A percentile compares a stretch with the other conserved stretches of the same genome.
Conservation (phyloP, 2,329 filamentous ascomycete genomes). For the Lasiodiplodia hormozganensis region DNA sequence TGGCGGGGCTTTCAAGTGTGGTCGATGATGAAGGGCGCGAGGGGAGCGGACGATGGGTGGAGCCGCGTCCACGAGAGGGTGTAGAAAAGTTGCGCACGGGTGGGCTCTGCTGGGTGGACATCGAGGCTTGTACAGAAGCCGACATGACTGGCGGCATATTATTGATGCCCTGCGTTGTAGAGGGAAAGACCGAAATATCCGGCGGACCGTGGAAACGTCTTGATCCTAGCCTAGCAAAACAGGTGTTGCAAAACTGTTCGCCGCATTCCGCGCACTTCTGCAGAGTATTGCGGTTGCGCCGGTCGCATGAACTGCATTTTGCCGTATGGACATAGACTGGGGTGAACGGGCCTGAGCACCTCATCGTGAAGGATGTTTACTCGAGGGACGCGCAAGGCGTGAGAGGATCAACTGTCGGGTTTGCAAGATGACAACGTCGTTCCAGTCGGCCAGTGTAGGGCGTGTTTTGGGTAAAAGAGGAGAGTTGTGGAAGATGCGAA, state of each 20-base stretch:
- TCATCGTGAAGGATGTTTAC: not conserved
- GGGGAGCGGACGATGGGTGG: not conserved
- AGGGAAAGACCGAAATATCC: not conserved
- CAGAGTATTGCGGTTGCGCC: slow-evolving; percentile 41
- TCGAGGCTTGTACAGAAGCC: not conserved
- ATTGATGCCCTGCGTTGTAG: not conserved
- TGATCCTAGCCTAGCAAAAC: slow-evolving; percentile 32
- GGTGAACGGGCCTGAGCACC: slow-evolving; percentile 34
- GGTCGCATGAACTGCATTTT: slow-evolving; percentile 46
- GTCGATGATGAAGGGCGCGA: not conserved
- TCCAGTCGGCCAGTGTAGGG: not conserved
- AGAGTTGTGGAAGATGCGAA: not conserved
- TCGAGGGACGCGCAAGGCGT: not conserved
- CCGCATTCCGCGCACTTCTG: slow-evolving; percentile 44
- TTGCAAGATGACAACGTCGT: not conserved
- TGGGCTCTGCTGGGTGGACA: not conserved
- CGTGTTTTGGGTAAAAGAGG: not conserved
- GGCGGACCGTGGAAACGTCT: slow-evolving; percentile 30
- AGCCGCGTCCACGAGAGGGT: not conserved
- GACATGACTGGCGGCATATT: not conserved
- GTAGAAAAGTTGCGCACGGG: not conserved
- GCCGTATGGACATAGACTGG: slow-evolving; percentile 43
- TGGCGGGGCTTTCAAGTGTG: not conserved
- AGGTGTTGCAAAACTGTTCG: slow-evolving; percentile 43
- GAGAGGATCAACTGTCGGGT: not conserved